phyloP scores from a whole-genome alignment of 768 basidiomycete genomes.

The Tulasnella sp. region DNA sequence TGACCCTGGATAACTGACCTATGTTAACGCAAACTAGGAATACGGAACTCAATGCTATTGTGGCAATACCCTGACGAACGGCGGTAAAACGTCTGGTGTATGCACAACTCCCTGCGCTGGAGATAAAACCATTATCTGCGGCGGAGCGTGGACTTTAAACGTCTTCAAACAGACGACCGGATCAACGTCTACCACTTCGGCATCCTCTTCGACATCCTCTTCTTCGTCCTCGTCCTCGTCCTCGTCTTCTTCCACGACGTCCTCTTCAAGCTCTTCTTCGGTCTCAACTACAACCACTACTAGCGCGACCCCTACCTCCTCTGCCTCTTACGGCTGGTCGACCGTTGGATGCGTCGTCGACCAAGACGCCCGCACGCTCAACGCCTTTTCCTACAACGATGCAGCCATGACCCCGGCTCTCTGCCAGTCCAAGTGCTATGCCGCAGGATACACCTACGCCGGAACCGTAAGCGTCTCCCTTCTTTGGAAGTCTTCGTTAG shows the following conservation, averaged over 20 bases:
- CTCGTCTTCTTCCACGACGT: background rate
- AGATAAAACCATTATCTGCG: background rate
- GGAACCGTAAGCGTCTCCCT: constrained; percentile 10
- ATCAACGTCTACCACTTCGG: background rate
- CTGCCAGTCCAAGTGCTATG: background rate
- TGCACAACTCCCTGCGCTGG: background rate
- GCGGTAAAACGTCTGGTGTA: background rate
- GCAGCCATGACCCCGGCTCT: background rate
- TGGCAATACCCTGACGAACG: background rate
- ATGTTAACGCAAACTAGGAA: background rate
- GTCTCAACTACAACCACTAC: no score
- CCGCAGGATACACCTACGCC: constrained; percentile 10
- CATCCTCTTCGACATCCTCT: background rate
- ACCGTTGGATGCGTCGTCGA: constrained; percentile 25
- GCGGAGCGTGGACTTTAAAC: constrained; percentile 3
- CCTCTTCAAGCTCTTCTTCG: background rate
- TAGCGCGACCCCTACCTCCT: background rate
- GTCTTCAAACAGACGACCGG: background rate
- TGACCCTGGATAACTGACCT: no score
- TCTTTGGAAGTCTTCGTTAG: background rate
- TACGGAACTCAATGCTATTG: constrained; percentile 10
- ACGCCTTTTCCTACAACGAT: background rate
- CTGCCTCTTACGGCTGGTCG: background rate
- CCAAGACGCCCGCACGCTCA: background rate
- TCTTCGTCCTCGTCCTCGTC: no score